Evolutionary conservation across 345 rosid genomes (phyloP), one percentile per base, ranked within the genome.

Genomic region (Tarenaya hassleriana): DNA sequence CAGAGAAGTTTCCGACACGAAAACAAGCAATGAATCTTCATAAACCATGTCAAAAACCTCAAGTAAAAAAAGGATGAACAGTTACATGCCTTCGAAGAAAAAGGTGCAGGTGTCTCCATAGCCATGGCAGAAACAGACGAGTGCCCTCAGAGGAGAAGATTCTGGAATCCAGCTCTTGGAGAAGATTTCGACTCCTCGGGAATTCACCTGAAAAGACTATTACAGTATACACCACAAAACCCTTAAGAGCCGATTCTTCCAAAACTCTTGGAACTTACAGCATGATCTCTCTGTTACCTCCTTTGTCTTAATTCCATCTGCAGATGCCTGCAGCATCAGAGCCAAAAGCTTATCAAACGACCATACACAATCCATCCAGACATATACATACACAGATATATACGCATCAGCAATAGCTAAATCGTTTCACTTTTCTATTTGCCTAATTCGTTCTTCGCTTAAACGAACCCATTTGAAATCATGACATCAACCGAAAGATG

Each of bases 101-200:
- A 94, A 94, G 1, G 99, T 81, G 78, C 97, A 88, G 47, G 91
- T 86, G 72, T 94, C 99, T 65, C 85, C 99, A 69, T 94, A 94
- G 63, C 97, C 99, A 72, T 94, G 97, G 64, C 99, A 94, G 67
- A 49, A 78, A 60, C 76, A 94, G 62, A 94, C 77, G 56, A 80
- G 56, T 55, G 94, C 99, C 63, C 69, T 86, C 4, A 84, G 95
- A 27, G 7, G 49, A 53, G 76, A 64, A 19, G 63, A 31, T 68
- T 69, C 68, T 16, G 99, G 99, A 52, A 88, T 74, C 99, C 95
- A 94, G 64, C 85, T 68, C 65, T 83, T 94, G 24, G 85, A 60
- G 72, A 94, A 94, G 47, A 94, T 78, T 69, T 83, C 86, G 69
- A 83, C 11, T 60, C 95, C 99, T 69, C 91, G 82, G 19, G 95